Base-by-base conservation (phyloP, 257 asterid genomes). In the Voacanga thouarsii region DNA sequence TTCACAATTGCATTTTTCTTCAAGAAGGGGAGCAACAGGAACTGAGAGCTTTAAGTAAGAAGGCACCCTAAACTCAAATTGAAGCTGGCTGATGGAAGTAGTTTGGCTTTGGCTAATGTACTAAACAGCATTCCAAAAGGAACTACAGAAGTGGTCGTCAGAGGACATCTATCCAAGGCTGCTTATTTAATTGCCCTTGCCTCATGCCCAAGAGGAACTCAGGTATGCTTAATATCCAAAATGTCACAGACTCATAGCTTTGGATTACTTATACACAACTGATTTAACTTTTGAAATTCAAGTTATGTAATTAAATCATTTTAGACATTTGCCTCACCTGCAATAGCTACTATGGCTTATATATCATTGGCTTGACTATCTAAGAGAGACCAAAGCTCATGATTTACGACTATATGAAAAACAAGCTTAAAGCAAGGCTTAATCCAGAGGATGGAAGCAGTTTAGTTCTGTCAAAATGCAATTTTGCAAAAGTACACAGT, bases 361-460 rank as follows among this genome's bases (percentile, higher is more conserved):
- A 51, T 43, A 2, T 2, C 3, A 12, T 51, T 51, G 15, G 3
- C 57, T 7, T 51, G 57, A 51, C n/a, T n/a, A n/a, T n/a, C n/a
- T n/a, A n/a, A n/a, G n/a, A n/a, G n/a, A n/a, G n/a, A n/a, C n/a
- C n/a, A n/a, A n/a, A n/a, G n/a, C 57, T 19, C 6, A 19, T 19
- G 24, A 55, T 16, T 55, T 55, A 55, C 19, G 60, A 55, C 1
- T 19, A 88, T 39, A 6, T 72, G 11, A 23, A 60, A 71, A 85
- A 83, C 88, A 88, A 83, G 88, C 84, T 93, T 55, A 88, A 84
- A 76, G 85, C 80, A 18, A 86, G 82, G 86, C 77, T 90, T 23
- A 80, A 78, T 55, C 74, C 74, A 0, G 88, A 89, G 80, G 88
- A 79, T 8, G 83, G 60, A n/a, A 76, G 74, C 18, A 91, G 89